Evolutionary conservation across 139 green algal genomes (phyloP).

Genomic region (Nannochloris sp.): DNA sequence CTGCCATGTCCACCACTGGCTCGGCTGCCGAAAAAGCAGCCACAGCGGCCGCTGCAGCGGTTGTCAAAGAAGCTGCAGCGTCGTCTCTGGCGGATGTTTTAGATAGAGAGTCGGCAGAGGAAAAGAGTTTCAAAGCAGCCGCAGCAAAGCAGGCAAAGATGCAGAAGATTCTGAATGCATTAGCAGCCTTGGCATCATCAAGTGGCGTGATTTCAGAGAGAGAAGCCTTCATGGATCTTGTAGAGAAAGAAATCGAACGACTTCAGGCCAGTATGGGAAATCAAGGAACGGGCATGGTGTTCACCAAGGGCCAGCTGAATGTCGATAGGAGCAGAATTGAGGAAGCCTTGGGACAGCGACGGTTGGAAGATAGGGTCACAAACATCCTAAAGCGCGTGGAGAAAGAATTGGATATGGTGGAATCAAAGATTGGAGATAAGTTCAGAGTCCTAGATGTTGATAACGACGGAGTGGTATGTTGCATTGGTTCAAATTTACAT

Average conservation of each 20-base stretch:
- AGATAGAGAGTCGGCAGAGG: slow-evolving; percentile 42
- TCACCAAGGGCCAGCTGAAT: slow-evolving; percentile 20
- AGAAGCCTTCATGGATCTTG: slow-evolving; percentile 72
- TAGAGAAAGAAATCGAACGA: slow-evolving; percentile 62
- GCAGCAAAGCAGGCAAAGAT: slow-evolving; percentile 42
- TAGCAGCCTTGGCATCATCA: slow-evolving; percentile 36
- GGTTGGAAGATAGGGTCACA: slow-evolving; percentile 52
- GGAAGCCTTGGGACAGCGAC: slow-evolving; percentile 35
- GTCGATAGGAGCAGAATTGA: slow-evolving; percentile 25
- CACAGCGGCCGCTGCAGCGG: slow-evolving; percentile 32
- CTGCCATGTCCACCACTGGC: slow-evolving; percentile 15
- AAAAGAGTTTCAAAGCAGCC: slow-evolving; percentile 35
- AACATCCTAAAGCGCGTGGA: slow-evolving; percentile 67
- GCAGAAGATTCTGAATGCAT: slow-evolving; percentile 40
- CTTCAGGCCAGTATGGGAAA: slow-evolving; percentile 32
- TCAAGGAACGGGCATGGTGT: slow-evolving; percentile 37
- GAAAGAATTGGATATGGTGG: slow-evolving; percentile 69
- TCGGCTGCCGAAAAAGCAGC: slow-evolving; percentile 31
- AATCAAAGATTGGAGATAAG: slow-evolving; percentile 48
- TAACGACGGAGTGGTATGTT: slow-evolving; percentile 46
- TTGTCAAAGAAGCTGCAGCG: slow-evolving; percentile 42
- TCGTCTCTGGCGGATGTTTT: slow-evolving; percentile 26
- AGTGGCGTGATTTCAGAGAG: slow-evolving; percentile 64
- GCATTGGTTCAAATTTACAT: not conserved
- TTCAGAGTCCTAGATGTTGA: slow-evolving; percentile 70